Evolutionary conservation across 108 stramenopile species (phyloP), one percentile per base, ranked within the genome.

Genomic region (Stephanodiscus triporus): DNA sequence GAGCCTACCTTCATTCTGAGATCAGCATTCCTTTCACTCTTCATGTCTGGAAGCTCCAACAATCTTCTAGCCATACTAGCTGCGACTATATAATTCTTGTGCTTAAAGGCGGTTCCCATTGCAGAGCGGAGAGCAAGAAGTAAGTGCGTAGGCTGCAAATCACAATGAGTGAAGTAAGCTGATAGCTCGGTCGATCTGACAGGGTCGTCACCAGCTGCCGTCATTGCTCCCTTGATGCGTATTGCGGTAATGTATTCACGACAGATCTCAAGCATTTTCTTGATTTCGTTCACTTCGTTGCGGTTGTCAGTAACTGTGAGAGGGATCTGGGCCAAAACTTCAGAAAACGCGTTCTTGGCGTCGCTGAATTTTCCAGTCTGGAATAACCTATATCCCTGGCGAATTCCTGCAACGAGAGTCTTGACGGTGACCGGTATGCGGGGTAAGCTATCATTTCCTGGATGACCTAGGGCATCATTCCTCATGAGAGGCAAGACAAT

Each of bases 161-260:
- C 96, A 85, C 98, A 99, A 85, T 98, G 98, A n/a, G 99, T 99
- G 73, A 99, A 97, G 89, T 98, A 99, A 9, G 99, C 99, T 27
- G 97, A 91, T 17, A 99, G 94, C 77, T 99, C 99, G 9, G 97
- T 96, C 27, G 87, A 80, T 58, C 98, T 90, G 14, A 94, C 93
- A 50, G 94, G 88, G 62, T 96, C 93, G 6, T 72, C 66, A 11
- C 74, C 85, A 26, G 82, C 80, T 19, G 82, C 82, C 0, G 84
- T 63, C 73, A 96, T 96, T 32, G 92, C 96, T 40, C 75, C 85
- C 86, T 98, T 98, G 78, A 99, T 84, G 20, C 97, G 89, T 74
- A 98, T 93, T 1, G 97, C 98, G 9, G 97, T 98, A 38, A 98
- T 93, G 87, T 99, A 99, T 82, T 99, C 98, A 9, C 97, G 77